phyloP scores from a whole-genome alignment of 108 stramenopile genomes.

The Discostella pseudostelligera region DNA sequence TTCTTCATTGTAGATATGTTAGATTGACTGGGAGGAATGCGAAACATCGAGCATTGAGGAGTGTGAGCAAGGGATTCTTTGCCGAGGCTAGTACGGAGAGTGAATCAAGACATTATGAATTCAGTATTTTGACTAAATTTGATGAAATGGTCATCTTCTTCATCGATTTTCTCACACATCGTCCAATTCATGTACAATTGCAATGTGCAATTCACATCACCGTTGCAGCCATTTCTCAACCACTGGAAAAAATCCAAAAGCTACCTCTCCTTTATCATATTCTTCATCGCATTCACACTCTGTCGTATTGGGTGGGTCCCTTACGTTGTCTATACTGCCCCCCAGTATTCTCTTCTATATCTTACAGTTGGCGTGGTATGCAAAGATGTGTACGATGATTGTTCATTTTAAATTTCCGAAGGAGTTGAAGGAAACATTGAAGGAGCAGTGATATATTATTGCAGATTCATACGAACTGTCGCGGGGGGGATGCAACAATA shows the following conservation, averaged over 20 bases:
- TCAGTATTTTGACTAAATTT: no score
- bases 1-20: slow-evolving; percentile 41
- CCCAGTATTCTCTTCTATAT: slow-evolving; percentile 29
- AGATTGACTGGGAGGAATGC: slow-evolving; percentile 16
- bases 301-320: slow-evolving; percentile 47
- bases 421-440: slow-evolving; percentile 15
- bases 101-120: background rate
- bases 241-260: slow-evolving; percentile 39
- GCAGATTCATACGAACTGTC: background rate
- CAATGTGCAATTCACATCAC: background rate
- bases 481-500: no score
- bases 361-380: slow-evolving; percentile 40
- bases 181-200: background rate
- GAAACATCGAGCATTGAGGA: slow-evolving; percentile 28
- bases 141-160: background rate
- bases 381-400: slow-evolving; percentile 37
- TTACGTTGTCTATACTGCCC: slow-evolving; percentile 33
- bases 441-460: slow-evolving; percentile 8
- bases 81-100: slow-evolving; percentile 42
- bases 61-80: slow-evolving; percentile 47
- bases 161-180: background rate
- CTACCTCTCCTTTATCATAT: slow-evolving; percentile 19
- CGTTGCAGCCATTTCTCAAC: slow-evolving; percentile 32
- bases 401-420: slow-evolving; percentile 31
- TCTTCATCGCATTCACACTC: slow-evolving; percentile 33